Base-by-base conservation (phyloP, 108 stramenopile species). In the Licmophora abbreviata region DNA sequence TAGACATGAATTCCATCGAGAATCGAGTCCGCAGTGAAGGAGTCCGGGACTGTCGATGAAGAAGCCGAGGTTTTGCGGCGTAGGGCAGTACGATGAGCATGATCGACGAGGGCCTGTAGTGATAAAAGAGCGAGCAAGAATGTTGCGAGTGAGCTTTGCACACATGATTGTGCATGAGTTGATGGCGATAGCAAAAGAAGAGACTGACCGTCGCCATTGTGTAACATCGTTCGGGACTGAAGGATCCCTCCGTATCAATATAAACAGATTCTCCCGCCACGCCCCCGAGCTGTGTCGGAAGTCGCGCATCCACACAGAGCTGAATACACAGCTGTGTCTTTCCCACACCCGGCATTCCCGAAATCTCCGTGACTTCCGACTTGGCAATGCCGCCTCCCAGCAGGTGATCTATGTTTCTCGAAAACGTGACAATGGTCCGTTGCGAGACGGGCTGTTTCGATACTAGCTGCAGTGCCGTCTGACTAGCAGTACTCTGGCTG, bases 311-410 rank as follows among this genome's bases (percentile, higher is more conserved):
- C 20, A 95, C 93, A 34, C 85, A 80, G 51, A 98, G 59, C 58
- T 98, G 97, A 77, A 93, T 93, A 33, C 76, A 85, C 33, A 95
- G 47, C 67, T 98, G 95, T 18, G 95, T 98, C 66, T 98, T 98
- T 6, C 97, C 97, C 21, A 69, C 61, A 8, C 95, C 95, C 0
- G 97, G 97, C 4, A 87, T 43, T 12, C 95, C 95, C 6, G 85
- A 81, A 24, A 96, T 56, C 79, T 97, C 95, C 0, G 93, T 94
- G 15, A 96, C 59, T 61, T 85, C 76, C 14, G 85, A 83, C 22
- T 82, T 42, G 2, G 69, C 44, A 44, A 94, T 68, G 21, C 95
- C 95, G n/a, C 90, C 94, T 33, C 91, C 91, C 9, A 96, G 64
- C 33, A 94, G 48, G 7, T 49, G 17, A 61, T 96, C 95, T 11